These are phyloP conservation scores for Microdochium bolleyi DNA, from an alignment of 2,329 filamentous ascomycete genomes.

Conservation along the genomic window DNA sequence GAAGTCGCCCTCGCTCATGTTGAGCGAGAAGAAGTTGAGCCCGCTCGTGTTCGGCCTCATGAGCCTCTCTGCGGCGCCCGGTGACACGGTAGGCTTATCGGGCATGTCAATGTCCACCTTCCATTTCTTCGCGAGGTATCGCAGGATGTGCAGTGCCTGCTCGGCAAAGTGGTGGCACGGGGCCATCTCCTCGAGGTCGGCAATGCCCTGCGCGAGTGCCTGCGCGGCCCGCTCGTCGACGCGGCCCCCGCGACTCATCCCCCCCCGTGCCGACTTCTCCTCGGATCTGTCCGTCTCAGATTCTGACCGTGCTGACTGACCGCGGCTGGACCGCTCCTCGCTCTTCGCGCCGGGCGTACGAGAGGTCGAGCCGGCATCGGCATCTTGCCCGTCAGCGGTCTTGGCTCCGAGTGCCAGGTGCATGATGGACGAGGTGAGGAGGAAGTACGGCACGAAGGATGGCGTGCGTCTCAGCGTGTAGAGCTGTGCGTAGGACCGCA, in stretches of 20 bases:
- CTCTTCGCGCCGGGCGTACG: background rate
- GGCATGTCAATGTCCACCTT: slow-evolving; percentile 42
- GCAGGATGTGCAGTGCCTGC: slow-evolving; percentile 51
- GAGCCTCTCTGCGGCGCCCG: slow-evolving; percentile 28
- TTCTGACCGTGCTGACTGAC: background rate
- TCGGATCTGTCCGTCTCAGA: background rate
- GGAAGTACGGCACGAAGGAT: slow-evolving; percentile 54
- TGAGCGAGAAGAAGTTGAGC: slow-evolving; percentile 50
- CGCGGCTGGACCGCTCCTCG: background rate
- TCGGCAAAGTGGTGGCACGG: slow-evolving; percentile 53
- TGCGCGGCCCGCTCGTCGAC: slow-evolving; percentile 24
- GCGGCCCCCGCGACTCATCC: background rate
- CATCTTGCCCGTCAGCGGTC: slow-evolving; percentile 6
- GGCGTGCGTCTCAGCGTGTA: slow-evolving; percentile 36
- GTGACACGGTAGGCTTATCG: slow-evolving; percentile 15
- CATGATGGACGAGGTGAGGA: slow-evolving; percentile 52
- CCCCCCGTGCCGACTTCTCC: slow-evolving; percentile 8
- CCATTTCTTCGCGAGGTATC: slow-evolving; percentile 51
- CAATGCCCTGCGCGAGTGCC: slow-evolving; percentile 44
- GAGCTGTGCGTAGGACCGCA: slow-evolving; percentile 23
- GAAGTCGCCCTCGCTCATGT: slow-evolving; percentile 38
- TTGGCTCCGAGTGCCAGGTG: slow-evolving; percentile 45
- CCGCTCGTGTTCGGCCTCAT: slow-evolving; percentile 41
- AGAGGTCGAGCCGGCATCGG: slow-evolving; percentile 2
- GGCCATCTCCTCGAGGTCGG: slow-evolving; percentile 52